Evolutionary conservation across 805 yeast genomes (phyloP).

Genomic region (Ogataea pilisensis): DNA sequence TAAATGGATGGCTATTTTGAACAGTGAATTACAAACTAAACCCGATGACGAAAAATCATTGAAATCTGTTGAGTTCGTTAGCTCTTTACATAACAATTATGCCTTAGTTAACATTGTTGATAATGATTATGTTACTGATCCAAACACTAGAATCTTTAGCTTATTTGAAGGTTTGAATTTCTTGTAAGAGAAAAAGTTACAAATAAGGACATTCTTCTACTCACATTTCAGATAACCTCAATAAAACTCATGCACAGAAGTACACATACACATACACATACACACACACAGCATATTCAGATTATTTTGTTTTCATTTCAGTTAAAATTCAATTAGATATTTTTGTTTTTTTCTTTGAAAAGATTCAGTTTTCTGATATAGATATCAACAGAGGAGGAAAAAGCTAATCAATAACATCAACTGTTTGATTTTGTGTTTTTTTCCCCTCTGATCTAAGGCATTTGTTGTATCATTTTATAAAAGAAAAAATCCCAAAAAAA

Average conservation of each 20-base stretch:
- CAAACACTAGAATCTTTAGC: constrained; percentile 53
- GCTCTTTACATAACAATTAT: constrained; percentile 50
- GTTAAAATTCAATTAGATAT: no score
- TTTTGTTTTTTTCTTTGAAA: no score
- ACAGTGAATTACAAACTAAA: constrained; percentile 24
- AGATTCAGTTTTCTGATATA: no score
- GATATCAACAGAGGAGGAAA: background rate
- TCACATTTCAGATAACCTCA: no score
- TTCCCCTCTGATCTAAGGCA: background rate
- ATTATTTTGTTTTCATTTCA: background rate
- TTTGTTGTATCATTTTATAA: background rate
- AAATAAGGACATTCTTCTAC: no score
- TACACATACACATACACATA: background rate
- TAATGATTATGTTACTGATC: constrained; percentile 59
- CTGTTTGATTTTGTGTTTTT: background rate
- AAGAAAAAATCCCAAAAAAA: no score
- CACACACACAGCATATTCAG: constrained; percentile 1
- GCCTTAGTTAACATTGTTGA: constrained; percentile 85
- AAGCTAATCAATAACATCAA: constrained; percentile 6
- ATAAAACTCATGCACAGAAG: no score
- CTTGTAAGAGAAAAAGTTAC: no score
- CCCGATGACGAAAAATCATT: constrained; percentile 18
- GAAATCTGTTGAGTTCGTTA: constrained; percentile 38
- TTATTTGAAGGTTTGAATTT: constrained; percentile 38
- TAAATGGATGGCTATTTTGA: constrained; percentile 59